Evolutionary conservation across 176 grass and related monocot species (phyloP), one percentile per base, ranked within the genome.

Genomic region (Alopecurus myosuroides): DNA sequence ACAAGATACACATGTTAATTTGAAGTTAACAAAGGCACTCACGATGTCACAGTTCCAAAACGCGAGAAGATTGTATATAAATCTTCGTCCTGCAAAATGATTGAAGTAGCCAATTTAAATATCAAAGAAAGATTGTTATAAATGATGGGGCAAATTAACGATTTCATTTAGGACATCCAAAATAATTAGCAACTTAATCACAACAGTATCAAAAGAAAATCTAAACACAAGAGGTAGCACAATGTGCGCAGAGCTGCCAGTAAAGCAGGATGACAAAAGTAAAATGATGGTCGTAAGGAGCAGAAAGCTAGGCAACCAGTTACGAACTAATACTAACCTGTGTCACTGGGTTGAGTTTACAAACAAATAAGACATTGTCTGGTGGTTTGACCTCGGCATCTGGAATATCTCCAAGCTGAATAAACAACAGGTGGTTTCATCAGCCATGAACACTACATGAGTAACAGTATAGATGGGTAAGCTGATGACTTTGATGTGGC

Each of bases 291-390:
- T 25, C 3, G 26, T 67, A 66, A 74, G 29, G 39, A 82, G 83
- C 11, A 31, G 34, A 79, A 19, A 77, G 52, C 6, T 55, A 76
- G 39, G 30, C 8, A 70, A 71, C 15, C 2, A 2, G 29, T 84
- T 20, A 85, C 23, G 20, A 81, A 89, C 14, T 53, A 19, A 69
- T 80, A 89, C 64, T 90, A 90, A 94, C 97, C 71, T 98, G 89
- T 46, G 97, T 98, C 81, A 94, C 91, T 85, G 91, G 93, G 50
- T 98, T 98, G 52, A 98, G 91, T 89, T 95, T 98, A 81, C 97
- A 98, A 84, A 98, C 97, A 82, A 98, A 98, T 57, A 98, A 86
- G 34, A 98, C 93, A 82, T 95, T 95, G 0, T 98, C 97, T 53
- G 93, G 97, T 26, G 97, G 93, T 77, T 89, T 98, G 3, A 98